Percentiles rank a stretch among this genome's conserved stretches.
These are phyloP conservation scores for Miscanthus lutarioriparius DNA, from an alignment of 176 grass and related monocot species.

Conservation along the genomic window DNA sequence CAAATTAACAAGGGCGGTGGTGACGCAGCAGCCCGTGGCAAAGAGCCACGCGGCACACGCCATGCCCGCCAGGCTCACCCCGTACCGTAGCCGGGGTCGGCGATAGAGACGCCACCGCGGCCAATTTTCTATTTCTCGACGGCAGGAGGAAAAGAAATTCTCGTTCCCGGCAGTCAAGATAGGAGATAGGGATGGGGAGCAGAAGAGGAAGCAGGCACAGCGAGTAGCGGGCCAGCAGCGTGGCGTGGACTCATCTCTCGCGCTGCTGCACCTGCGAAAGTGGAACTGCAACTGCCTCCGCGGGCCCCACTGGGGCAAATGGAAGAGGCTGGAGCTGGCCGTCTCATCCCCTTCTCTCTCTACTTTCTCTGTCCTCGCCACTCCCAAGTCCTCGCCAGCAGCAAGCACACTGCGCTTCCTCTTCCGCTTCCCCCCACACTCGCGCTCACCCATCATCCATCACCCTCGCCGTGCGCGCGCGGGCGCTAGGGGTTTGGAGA, in stretches of 20 bases:
- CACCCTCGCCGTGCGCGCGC: neutral
- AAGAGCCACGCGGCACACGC: neutral
- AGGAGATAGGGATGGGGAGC: neutral
- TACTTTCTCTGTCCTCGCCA: neutral
- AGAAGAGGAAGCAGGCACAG: neutral
- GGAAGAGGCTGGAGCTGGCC: constrained; percentile 15
- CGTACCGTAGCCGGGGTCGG: neutral
- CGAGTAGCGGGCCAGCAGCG: neutral
- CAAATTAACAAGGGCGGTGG: neutral
- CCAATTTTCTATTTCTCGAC: neutral
- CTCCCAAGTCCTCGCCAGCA: neutral
- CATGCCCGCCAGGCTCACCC: neutral
- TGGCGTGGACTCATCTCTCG: constrained; percentile 4
- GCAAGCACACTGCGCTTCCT: constrained; percentile 8
- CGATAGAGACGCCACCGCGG: neutral
- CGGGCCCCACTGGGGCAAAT: neutral
- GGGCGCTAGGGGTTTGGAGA: constrained; percentile 33
- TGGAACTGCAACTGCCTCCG: neutral
- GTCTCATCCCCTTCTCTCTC: neutral
- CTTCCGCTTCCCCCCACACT: neutral
- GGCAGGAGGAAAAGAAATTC: neutral
- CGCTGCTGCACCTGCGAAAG: neutral
- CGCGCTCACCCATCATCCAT: neutral
- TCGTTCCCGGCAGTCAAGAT: neutral
- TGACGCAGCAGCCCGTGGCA: neutral